Base-by-base conservation (phyloP, 2,329 filamentous ascomycete species). In the Penicillium sp. region DNA sequence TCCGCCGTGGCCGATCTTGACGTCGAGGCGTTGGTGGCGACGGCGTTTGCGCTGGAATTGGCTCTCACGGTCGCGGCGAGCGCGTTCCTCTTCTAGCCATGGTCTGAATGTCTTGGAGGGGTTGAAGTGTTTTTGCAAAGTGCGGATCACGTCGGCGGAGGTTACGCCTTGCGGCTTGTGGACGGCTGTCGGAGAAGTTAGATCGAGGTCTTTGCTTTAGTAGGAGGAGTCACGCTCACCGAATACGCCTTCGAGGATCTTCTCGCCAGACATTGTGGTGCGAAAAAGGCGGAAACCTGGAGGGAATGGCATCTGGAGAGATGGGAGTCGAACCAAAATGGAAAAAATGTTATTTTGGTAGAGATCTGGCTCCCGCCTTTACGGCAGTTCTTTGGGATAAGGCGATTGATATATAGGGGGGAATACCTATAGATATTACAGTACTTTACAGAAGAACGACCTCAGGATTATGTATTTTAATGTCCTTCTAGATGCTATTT, bases 1-100 rank as follows among this genome's bases (percentile, higher is more conserved):
- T 43, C 94, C 94, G 59, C 94, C 94, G 77, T 99, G 94, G 34
- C 94, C 94, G 69, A 97, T 90, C 80, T 97, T 99, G 65, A 97
- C 88, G 60, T 90, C 85, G 5, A 87, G 72, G 1, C 82, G 79
- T 65, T 82, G 82, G 72, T 85, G 84, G 61, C 82, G 80, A 59
- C 86, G 82, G 59, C 87, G 83, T 65, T 82, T 81, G 64, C 82
- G 82, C 70, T 88, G 84, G 57, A 79, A 78, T 57, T 82, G 79
- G 57, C 77, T 78, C 72, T 90, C 87, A 63, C 79, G 75, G 16
- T 79, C 74, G 57, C 84, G 83, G 47, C 78, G 80, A 1, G 75
- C 75, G 54, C 79, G 79, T 65, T 92, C 87, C 51, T 82, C 77
- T 31, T 86, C 79, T 57, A 97, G 81, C 82, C 90, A 87, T 34